Evolutionary conservation across 2,329 filamentous ascomycete species (phyloP).

Genomic region (Leptodontidium sp.): DNA sequence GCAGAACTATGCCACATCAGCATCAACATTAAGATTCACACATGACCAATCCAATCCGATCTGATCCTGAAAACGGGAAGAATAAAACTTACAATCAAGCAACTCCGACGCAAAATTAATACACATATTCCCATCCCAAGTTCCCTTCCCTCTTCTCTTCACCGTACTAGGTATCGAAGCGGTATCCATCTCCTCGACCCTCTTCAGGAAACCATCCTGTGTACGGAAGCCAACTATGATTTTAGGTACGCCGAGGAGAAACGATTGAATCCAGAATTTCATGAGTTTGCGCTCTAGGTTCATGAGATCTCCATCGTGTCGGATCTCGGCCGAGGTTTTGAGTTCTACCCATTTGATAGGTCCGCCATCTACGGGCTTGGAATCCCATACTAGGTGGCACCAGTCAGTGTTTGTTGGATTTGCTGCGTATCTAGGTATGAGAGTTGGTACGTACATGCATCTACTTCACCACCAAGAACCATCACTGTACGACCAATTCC

Average conservation of each 20-base stretch:
- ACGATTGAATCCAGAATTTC: constrained; percentile 97
- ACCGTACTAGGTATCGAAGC: constrained; percentile 80
- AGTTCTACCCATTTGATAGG: constrained; percentile 93
- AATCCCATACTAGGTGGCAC: constrained; percentile 74
- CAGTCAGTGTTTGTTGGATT: constrained; percentile 15
- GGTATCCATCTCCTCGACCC: constrained; percentile 82
- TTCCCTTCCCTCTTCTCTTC: constrained; percentile 65
- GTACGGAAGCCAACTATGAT: constrained; percentile 91
- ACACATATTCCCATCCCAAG: constrained; percentile 92
- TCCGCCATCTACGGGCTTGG: constrained; percentile 70
- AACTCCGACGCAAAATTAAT: constrained; percentile 88
- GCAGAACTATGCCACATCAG: constrained; percentile 61
- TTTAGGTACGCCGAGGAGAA: constrained; percentile 89
- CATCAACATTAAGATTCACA: not conserved
- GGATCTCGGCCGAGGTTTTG: constrained; percentile 84
- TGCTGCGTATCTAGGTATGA: not conserved
- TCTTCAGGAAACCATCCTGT: constrained; percentile 73
- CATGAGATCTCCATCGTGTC: constrained; percentile 70
- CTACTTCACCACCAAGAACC: constrained; percentile 91
- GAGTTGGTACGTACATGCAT: constrained; percentile 69
- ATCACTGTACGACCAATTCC: constrained; percentile 79
- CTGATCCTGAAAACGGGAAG: too few species aligned
- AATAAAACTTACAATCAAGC: constrained; percentile 70
- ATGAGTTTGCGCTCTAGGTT: constrained; percentile 90
- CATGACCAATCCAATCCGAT: not conserved